Conservation (phyloP, 176 grass and related monocot species). For the Triticum urartu region DNA sequence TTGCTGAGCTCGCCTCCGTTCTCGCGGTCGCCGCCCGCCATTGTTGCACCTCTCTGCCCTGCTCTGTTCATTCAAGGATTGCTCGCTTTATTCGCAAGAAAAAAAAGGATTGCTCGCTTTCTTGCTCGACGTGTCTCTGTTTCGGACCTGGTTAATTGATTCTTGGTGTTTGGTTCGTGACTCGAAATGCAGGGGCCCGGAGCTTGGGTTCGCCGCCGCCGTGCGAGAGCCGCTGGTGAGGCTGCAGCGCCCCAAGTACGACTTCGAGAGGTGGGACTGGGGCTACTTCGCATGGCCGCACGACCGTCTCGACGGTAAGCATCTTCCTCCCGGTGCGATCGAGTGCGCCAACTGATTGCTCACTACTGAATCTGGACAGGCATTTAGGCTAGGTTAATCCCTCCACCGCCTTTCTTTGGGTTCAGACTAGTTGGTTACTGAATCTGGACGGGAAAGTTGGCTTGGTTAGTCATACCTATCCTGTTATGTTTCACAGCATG, state of each 20-base stretch:
- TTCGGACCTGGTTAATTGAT: not conserved
- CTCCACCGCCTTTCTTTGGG: not conserved
- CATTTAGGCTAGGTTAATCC: not conserved
- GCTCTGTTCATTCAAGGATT: not conserved
- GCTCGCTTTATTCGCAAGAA: not conserved
- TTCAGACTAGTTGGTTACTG: not conserved
- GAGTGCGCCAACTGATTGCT: not conserved
- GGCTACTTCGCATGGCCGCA: slow-evolving; percentile 66
- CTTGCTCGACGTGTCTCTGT: not conserved
- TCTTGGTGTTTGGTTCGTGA: not conserved
- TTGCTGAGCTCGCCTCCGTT: not conserved
- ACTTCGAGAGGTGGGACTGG: slow-evolving; percentile 74
- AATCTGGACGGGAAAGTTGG: slow-evolving; percentile 19
- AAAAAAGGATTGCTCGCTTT: not conserved
- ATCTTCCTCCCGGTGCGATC: not conserved
- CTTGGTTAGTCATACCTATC: not conserved
- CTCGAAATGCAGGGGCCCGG: slow-evolving; percentile 16
- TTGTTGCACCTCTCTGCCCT: not conserved
- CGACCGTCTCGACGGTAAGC: slow-evolving; percentile 57
- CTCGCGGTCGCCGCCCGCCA: not conserved
- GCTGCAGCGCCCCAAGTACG: slow-evolving; percentile 57
- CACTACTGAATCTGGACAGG: slow-evolving; percentile 1
- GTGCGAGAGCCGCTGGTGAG: slow-evolving; percentile 71
- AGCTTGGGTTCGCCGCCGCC: slow-evolving; percentile 38
- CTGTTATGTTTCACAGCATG: not conserved